Evolutionary conservation across 805 yeast genomes (phyloP), one percentile per base, ranked within the genome.

Genomic region (Hagleromyces aurorensis): DNA sequence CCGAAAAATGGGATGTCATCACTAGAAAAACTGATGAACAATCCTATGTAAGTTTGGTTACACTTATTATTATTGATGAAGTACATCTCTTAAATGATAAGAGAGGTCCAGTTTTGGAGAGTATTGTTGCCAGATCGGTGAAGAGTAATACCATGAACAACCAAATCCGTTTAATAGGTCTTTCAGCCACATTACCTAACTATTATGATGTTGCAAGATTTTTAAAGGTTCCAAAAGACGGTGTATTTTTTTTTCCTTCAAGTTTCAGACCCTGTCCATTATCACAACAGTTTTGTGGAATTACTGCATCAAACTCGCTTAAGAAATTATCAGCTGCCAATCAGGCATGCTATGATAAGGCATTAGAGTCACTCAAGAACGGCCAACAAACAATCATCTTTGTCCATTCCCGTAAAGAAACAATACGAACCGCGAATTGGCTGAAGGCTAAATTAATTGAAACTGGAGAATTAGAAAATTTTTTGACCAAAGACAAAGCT

Each of bases 1-100:
- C 97, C 0, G 98, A 91, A 50, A 89, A 87, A 50, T 89, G 97
- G 97, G 97, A 91, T 59, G 83, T 91, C 13, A 78, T 87, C 10
- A 87, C 96, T 1, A 69, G 98, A 59, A 89, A 89, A 47, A 67
- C 69, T 23, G 65, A 74, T 13, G 89, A 82, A 36, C 62, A 72
- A 2, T 70, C 79, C 14, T 78, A 76, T 43, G 70, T 77, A 1
- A 65, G 70, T 19, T 59, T 75, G 1, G 91, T 85, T 1, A 67
- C 72, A 22, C 64, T 89, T 13, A 57, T 89, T 7, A 79, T 89
- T 16, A 74, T 91, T 29, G 98, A 89, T 62, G 98, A 89, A 55
- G 79, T 89, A 35, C 98, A 89, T 64, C 64, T 89, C 29, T 62
- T 89, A 40, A 96, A 89, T 52, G 97, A 89, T 50, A 85, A 77